These are phyloP conservation scores for Ophiosphaerella narmari DNA, from an alignment of 2,329 filamentous ascomycete genomes.

Conservation along the genomic window DNA sequence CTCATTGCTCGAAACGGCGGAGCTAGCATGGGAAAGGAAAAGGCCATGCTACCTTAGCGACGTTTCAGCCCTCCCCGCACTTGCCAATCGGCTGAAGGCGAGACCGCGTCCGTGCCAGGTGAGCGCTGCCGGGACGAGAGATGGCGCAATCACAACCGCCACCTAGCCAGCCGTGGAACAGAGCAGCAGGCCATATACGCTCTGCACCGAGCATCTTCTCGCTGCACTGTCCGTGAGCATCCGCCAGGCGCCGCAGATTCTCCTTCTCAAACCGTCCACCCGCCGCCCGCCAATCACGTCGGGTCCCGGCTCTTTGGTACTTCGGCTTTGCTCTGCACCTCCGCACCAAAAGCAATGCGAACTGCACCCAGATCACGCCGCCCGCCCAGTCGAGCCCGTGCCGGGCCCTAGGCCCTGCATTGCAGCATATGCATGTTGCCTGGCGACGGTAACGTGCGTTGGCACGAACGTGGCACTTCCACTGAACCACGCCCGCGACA, in stretches of 20 bases:
- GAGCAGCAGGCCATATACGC: too few relatives aligned
- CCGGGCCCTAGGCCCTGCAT: neutral
- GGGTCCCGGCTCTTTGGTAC: conserved; percentile 3
- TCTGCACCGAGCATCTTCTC: too few relatives aligned
- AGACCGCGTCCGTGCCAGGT: conserved; percentile 2
- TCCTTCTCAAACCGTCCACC: neutral
- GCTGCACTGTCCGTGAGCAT: neutral
- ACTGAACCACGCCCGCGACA: neutral
- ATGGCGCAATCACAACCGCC: neutral
- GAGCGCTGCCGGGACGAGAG: conserved; percentile 2
- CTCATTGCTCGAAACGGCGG: conserved; percentile 18
- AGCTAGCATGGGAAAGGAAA: conserved; percentile 18
- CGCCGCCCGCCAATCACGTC: conserved; percentile 3
- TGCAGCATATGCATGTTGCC: conserved; percentile 3
- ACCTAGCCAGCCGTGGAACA: too few relatives aligned
- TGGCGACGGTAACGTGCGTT: conserved; percentile 1
- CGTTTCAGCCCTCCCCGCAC: conserved; percentile 35
- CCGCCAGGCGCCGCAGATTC: neutral
- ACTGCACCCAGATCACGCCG: conserved; percentile 5
- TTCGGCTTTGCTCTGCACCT: neutral
- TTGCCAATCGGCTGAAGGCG: conserved; percentile 21
- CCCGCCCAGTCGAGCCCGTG: neutral
- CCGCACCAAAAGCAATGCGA: conserved; percentile 10
- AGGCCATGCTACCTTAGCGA: conserved; percentile 14
- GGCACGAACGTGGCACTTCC: conserved; percentile 6